These are phyloP conservation scores for Ceratocystis variospora DNA, from an alignment of 2,329 filamentous ascomycete genomes.

Conservation along the genomic window DNA sequence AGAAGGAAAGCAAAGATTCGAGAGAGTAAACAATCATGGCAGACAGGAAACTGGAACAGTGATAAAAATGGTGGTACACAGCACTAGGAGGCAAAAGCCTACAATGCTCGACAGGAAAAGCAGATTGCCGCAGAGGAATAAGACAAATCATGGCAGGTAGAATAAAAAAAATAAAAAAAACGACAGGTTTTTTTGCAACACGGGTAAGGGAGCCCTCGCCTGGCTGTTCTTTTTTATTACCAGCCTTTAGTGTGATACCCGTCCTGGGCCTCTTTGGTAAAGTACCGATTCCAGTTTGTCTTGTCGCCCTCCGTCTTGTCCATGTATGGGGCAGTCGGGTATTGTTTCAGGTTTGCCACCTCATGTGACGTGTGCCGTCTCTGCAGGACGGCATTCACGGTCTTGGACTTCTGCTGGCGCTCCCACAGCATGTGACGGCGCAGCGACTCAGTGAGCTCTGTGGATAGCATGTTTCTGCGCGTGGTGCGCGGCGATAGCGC, in stretches of 20 bases:
- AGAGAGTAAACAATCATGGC: constrained; percentile 6
- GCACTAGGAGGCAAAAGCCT: not conserved
- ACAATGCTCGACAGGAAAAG: not conserved
- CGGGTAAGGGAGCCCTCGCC: not conserved
- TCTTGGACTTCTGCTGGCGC: constrained; percentile 83
- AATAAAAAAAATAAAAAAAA: not conserved
- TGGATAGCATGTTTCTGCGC: constrained; percentile 86
- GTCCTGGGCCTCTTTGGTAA: constrained; percentile 57
- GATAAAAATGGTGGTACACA: constrained; percentile 12
- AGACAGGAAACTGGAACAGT: constrained; percentile 9
- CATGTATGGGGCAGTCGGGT: constrained; percentile 52
- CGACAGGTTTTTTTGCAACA: not conserved
- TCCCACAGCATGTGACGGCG: constrained; percentile 89
- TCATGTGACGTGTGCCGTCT: constrained; percentile 83
- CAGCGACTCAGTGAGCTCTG: constrained; percentile 84
- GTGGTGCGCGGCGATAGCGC: constrained; percentile 84
- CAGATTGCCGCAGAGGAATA: not conserved
- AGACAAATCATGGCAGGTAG: not conserved
- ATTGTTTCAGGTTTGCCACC: constrained; percentile 74
- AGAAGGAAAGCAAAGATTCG: not conserved
- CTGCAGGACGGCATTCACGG: constrained; percentile 77
- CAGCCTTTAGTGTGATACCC: constrained; percentile 34
- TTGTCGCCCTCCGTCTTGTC: constrained; percentile 49
- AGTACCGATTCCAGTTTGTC: constrained; percentile 74
- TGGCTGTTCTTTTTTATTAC: constrained; percentile 23